Percentiles rank a stretch among this genome's conserved stretches.
Conservation (phyloP, 495 filamentous ascomycete genomes). For the Penicillium diatomitis region DNA sequence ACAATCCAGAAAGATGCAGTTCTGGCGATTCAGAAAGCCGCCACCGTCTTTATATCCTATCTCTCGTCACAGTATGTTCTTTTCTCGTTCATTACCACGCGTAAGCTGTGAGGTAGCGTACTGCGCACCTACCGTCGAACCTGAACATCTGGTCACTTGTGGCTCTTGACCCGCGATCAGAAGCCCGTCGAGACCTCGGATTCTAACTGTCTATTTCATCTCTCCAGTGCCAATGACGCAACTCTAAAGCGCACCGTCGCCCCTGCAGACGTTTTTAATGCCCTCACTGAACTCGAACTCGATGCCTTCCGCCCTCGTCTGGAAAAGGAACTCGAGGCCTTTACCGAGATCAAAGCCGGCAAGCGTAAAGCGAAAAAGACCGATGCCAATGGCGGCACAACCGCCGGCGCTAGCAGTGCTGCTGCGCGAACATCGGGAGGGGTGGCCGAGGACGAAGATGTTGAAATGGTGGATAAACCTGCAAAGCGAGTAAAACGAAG, state of each 20-base stretch:
- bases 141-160: too few relatives aligned
- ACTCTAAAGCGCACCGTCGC: slow-evolving; percentile 77
- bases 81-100: neutral
- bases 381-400: slow-evolving; percentile 26
- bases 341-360: slow-evolving; percentile 53
- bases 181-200: too few relatives aligned
- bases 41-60: slow-evolving; percentile 91
- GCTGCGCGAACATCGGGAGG: slow-evolving; percentile 24
- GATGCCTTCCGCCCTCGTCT: slow-evolving; percentile 59
- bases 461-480: slow-evolving; percentile 25
- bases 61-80: slow-evolving; percentile 65
- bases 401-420: slow-evolving; percentile 12
- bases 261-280: slow-evolving; percentile 74
- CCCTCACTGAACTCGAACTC: slow-evolving; percentile 76
- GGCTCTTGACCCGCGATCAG: too few relatives aligned
- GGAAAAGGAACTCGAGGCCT: slow-evolving; percentile 49
- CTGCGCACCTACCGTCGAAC: too few relatives aligned
- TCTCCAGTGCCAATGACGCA: slow-evolving; percentile 64
- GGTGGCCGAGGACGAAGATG: slow-evolving; percentile 34
- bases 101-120: too few relatives aligned
- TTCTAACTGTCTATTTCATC: neutral
- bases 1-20: slow-evolving; percentile 91
- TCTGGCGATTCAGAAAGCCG: slow-evolving; percentile 81
- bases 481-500: slow-evolving; percentile 42
- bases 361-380: slow-evolving; percentile 55